Evolutionary conservation across 768 basidiomycete genomes (phyloP), one percentile per base, ranked within the genome.

Genomic region (Kwoniella pini): DNA sequence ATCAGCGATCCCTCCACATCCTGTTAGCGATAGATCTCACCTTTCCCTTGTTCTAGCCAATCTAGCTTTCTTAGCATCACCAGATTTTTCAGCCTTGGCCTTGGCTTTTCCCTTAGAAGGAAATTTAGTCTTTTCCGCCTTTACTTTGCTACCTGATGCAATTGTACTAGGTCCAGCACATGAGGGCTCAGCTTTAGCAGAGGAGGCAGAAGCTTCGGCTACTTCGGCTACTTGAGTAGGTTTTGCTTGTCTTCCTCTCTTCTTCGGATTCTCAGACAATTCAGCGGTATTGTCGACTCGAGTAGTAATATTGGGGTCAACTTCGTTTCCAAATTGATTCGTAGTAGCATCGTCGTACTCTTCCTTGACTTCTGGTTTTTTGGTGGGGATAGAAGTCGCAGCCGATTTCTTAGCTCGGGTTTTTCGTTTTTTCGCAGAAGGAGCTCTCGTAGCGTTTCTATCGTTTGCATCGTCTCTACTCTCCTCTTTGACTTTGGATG

Each of bases 101-200:
- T 52, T 60, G 17, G 7, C 58, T 49, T 61, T 61, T 6, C 44
- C 51, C 27, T 61, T 61, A 5, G 48, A 36, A 19, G 45, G n/a
- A 13, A 26, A 10, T 31, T 49, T 30, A 5, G 30, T 28, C 45
- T 48, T 24, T 40, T 42, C 49, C 22, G 27, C 39, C 26, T 31
- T 30, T 17, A 27, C 27, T 26, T 54, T 54, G 28, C 15, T 4
- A 28, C 28, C 40, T 28, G 38, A 22, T 22, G 30, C 38, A 7
- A 31, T 38, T 27, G 39, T n/a, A 31, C 42, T 44, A 30, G 54
- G 54, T 26, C 54, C 54, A 44, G 54, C 54, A 30, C n/a, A n/a
- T n/a, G n/a, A n/a, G n/a, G n/a, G n/a, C n/a, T n/a, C n/a, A n/a
- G n/a, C n/a, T n/a, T n/a, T n/a, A n/a, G n/a, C n/a, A n/a, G n/a